Percentiles rank a stretch among this genome's conserved stretches.
Evolutionary conservation across 441 rosid genomes (phyloP).

Genomic region (Viola pubescens): DNA sequence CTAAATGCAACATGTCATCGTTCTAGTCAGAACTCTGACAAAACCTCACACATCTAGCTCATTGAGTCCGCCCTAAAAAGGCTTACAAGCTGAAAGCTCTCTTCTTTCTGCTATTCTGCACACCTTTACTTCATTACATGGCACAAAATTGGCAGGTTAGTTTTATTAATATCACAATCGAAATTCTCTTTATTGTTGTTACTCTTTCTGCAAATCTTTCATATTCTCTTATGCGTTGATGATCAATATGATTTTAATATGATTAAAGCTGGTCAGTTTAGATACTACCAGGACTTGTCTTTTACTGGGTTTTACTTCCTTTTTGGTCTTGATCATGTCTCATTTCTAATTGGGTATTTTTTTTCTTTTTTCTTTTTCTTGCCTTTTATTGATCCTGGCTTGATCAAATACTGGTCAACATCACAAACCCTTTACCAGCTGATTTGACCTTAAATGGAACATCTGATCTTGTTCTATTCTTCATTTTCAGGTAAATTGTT

Average conservation of each 20-base stretch:
- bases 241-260: not conserved
- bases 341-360: constrained; percentile 13
- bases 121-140: not conserved
- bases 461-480: constrained; percentile 18
- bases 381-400: not conserved
- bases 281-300: too few species aligned
- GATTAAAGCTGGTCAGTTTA: not conserved
- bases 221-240: not conserved
- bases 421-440: too few species aligned
- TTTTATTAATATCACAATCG: not conserved
- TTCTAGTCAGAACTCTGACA: constrained; percentile 9
- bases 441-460: not conserved
- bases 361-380: constrained; percentile 1
- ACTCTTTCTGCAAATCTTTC: not conserved
- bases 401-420: too few species aligned
- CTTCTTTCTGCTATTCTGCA: constrained; percentile 1
- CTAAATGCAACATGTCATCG: constrained; percentile 21
- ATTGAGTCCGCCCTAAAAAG: too few species aligned
- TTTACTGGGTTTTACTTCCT: constrained; percentile 14
- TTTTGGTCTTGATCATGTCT: constrained; percentile 11
- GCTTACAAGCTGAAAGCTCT: not conserved
- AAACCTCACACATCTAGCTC: not conserved
- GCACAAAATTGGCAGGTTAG: constrained; percentile 18
- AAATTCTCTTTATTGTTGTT: not conserved
- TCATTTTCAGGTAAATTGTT: constrained; percentile 18